Base-by-base conservation (phyloP, 176 grass and related monocot genomes). In the Cenchrus fungigraminus region DNA sequence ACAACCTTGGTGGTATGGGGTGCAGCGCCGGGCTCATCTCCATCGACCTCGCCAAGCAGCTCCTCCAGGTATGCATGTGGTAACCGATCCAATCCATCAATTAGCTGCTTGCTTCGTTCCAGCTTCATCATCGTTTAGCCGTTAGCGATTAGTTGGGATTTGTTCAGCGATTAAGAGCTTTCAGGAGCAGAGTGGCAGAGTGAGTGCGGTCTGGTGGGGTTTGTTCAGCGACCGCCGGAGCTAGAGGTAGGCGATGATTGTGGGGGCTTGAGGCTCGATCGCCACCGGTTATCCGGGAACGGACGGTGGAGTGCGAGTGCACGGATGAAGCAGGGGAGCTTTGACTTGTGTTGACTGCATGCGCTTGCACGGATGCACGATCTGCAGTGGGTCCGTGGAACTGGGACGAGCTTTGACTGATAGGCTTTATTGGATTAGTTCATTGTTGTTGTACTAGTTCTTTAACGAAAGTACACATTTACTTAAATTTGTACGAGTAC, bases 1-100 rank as follows among this genome's bases (percentile, higher is more conserved):
- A 91, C 42, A 98, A 95, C 79, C 95, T 98, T 8, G 92, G 92
- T 12, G 92, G 95, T 9, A 98, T 98, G 95, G 95, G 95, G 0
- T 98, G 92, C 57, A 95, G 95, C 69, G 95, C 91, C 1, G 92
- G 95, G 0, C 85, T 98, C 71, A 98, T 98, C 88, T 98, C 95
- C 44, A 90, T 98, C 59, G 92, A 98, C 87, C 91, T 98, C 74
- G 95, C 95, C 42, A 98, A 88, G 86, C 95, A 93, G 82, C 80
- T 95, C 52, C 95, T 98, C 12, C 95, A 97, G 92, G 95, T 86
- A 32, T 40, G 37, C 37, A 40, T 40, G 37, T 40, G 37, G 37
- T 2, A 40, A 51, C 53, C 15, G 0, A 55, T 16, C 3, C 15
- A 55, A 55, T 51, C 45, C 51, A 12, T 52, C 58, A 5, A 0